These are phyloP conservation scores for Cordyceps pruinosa DNA, from an alignment of 2,329 filamentous ascomycete genomes.

Conservation along the genomic window DNA sequence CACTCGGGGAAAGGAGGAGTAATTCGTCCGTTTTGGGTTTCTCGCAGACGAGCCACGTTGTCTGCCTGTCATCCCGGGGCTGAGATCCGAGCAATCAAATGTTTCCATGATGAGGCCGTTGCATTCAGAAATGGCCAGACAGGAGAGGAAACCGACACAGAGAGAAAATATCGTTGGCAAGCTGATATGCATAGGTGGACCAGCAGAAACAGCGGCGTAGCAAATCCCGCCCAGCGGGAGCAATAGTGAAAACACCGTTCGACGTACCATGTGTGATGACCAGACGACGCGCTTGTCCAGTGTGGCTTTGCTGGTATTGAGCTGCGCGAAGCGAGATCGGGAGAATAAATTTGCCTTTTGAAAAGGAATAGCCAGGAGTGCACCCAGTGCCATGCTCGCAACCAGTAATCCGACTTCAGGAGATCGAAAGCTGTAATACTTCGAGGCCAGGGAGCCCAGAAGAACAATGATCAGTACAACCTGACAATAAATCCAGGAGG, in stretches of 20 bases:
- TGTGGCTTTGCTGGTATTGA: slow-evolving; percentile 60
- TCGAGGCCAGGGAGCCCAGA: slow-evolving; percentile 64
- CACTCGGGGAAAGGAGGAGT: slow-evolving; percentile 69
- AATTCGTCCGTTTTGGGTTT: slow-evolving; percentile 52
- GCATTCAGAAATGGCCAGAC: slow-evolving; percentile 68
- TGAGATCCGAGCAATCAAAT: slow-evolving; percentile 73
- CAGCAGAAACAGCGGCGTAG: slow-evolving; percentile 61
- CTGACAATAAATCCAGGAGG: slow-evolving; percentile 73
- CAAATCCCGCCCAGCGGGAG: slow-evolving; percentile 61
- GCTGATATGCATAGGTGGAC: slow-evolving; percentile 52
- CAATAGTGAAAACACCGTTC: slow-evolving; percentile 58
- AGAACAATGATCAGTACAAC: slow-evolving; percentile 66
- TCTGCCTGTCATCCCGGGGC: slow-evolving; percentile 59
- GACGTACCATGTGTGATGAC: slow-evolving; percentile 66
- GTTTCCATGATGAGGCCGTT: slow-evolving; percentile 73
- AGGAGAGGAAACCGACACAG: slow-evolving; percentile 62
- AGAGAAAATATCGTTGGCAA: slow-evolving; percentile 60
- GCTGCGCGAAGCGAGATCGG: slow-evolving; percentile 51
- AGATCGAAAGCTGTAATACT: slow-evolving; percentile 57
- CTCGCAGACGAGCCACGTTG: slow-evolving; percentile 35
- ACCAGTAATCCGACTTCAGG: slow-evolving; percentile 61
- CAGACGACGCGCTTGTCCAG: slow-evolving; percentile 57
- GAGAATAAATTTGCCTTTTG: slow-evolving; percentile 66
- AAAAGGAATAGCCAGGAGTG: slow-evolving; percentile 63
- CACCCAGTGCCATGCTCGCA: slow-evolving; percentile 59